Evolutionary conservation across 2,329 filamentous ascomycete genomes (phyloP).

Genomic region (Xylaria polymorpha): DNA sequence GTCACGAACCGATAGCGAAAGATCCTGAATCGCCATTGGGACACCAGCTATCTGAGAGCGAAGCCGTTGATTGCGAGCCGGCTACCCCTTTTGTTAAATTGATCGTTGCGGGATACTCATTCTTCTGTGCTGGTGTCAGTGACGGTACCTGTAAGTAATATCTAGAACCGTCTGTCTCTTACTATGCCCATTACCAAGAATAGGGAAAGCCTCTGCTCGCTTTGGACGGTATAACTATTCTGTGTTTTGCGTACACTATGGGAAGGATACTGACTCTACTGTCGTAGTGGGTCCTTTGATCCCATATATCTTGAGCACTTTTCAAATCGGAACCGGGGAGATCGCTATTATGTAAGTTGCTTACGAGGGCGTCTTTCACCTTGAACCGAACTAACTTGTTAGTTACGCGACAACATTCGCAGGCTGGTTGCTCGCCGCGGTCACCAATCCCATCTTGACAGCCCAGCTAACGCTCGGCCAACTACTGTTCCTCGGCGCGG

Average conservation of each 20-base stretch:
- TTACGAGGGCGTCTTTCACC: no score
- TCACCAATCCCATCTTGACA: slow-evolving; percentile 65
- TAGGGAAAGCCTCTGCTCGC: background rate
- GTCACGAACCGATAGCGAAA: slow-evolving; percentile 18
- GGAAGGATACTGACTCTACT: slow-evolving; percentile 8
- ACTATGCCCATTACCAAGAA: background rate
- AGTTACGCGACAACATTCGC: slow-evolving; percentile 68
- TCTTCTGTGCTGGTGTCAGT: slow-evolving; percentile 73
- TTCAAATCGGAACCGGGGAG: slow-evolving; percentile 54
- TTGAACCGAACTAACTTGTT: slow-evolving; percentile 9
- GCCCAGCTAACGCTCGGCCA: slow-evolving; percentile 66
- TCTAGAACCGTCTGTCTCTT: background rate
- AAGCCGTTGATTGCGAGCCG: slow-evolving; percentile 41
- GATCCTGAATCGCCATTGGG: slow-evolving; percentile 40
- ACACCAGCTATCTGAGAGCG: slow-evolving; percentile 27
- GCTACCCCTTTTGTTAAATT: slow-evolving; percentile 58
- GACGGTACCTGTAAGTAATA: slow-evolving; percentile 62
- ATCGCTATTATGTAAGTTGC: slow-evolving; percentile 47
- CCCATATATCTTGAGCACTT: slow-evolving; percentile 70
- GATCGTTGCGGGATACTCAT: slow-evolving; percentile 67
- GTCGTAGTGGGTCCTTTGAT: slow-evolving; percentile 66
- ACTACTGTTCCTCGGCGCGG: slow-evolving; percentile 66
- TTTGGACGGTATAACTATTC: background rate
- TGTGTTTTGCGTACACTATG: background rate
- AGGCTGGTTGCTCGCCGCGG: slow-evolving; percentile 69